A percentile compares a stretch with the other conserved stretches of the same genome.
Conservation (phyloP, 2,329 filamentous ascomycete species). For the Coleophoma crateriformis region DNA sequence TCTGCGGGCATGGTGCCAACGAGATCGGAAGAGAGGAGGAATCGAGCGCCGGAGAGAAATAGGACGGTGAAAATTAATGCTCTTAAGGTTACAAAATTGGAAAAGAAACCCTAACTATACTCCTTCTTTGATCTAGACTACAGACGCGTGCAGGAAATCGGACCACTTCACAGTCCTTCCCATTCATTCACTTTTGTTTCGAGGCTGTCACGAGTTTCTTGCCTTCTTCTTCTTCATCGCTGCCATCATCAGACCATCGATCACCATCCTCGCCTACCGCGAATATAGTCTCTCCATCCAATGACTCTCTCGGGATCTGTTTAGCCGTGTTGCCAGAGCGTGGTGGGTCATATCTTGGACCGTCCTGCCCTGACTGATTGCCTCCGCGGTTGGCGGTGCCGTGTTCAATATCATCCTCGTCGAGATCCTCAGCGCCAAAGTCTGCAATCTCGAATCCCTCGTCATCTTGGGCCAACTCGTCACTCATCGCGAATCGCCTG, state of each 20-base stretch:
- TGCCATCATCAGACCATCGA: conserved; percentile 74
- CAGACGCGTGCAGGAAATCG: too few relatives aligned
- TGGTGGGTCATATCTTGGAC: conserved; percentile 28
- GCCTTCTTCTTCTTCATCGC: conserved; percentile 52
- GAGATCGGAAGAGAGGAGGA: too few relatives aligned
- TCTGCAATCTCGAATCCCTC: conserved; percentile 97
- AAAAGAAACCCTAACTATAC: too few relatives aligned
- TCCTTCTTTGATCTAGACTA: too few relatives aligned
- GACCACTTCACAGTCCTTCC: too few relatives aligned
- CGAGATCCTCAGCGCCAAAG: conserved; percentile 64
- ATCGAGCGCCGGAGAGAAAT: too few relatives aligned
- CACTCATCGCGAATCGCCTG: conserved; percentile 95
- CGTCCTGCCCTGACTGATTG: conserved; percentile 30
- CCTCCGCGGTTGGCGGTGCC: conserved; percentile 36
- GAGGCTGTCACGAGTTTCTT: conserved; percentile 35
- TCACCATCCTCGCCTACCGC: conserved; percentile 82
- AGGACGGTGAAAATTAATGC: too few relatives aligned
- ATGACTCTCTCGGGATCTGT: conserved; percentile 47
- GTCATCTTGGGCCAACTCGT: conserved; percentile 97
- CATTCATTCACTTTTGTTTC: background rate
- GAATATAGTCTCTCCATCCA: conserved; percentile 93
- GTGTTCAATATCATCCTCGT: conserved; percentile 51
- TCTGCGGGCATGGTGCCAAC: too few relatives aligned
- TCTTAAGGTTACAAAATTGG: too few relatives aligned
- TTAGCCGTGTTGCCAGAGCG: conserved; percentile 16